Evolutionary conservation across 352 stramenopile species (phyloP), one percentile per base, ranked within the genome.

Genomic region (Phytophthora cryptogea): DNA sequence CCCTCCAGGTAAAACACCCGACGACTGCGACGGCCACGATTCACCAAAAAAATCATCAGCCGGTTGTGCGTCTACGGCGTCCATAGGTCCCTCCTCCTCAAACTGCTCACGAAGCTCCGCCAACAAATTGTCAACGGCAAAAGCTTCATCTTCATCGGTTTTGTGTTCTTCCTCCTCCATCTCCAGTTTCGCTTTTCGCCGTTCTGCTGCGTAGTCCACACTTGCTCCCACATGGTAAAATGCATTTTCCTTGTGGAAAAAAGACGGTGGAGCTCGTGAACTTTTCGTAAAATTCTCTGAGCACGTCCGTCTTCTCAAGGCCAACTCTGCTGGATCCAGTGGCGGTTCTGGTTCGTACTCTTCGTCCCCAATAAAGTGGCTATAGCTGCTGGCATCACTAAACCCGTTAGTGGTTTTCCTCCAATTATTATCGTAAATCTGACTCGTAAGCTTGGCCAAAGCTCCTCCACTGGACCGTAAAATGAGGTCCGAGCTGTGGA

Each of bases 401-500:
- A 76, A 66, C 20, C 28, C 33, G 23, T 67, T 58, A 28, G 31
- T 40, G 8, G 58, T 59, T 62, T 55, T 48, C 17, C 43, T 14
- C 42, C 45, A 53, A 14, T 27, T 33, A 16, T 49, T 70, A 16
- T 74, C 41, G 17, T 52, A 54, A 2, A 54, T 17, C 11, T 61
- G 43, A 10, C 39, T 27, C 13, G 64, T 49, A 2, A 69, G 49
- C 32, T 54, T 72, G 26, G 50, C 50, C 33, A 57, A 37, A 14
- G 27, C 35, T 8, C 27, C 23, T 4, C 49, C 30, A 49, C 26
- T 54, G 35, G 33, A 67, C 13, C 67, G 63, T 50, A 83, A 51
- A 36, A 81, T 62, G 20, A 87, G 63, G 66, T 89, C 80, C 1
- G 75, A 85, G 60, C 80, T 89, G 54, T 88, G 63, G 57, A 89